Base-by-base conservation (phyloP, 2,329 filamentous ascomycete species). In the Pestalotiopsis sp. region DNA sequence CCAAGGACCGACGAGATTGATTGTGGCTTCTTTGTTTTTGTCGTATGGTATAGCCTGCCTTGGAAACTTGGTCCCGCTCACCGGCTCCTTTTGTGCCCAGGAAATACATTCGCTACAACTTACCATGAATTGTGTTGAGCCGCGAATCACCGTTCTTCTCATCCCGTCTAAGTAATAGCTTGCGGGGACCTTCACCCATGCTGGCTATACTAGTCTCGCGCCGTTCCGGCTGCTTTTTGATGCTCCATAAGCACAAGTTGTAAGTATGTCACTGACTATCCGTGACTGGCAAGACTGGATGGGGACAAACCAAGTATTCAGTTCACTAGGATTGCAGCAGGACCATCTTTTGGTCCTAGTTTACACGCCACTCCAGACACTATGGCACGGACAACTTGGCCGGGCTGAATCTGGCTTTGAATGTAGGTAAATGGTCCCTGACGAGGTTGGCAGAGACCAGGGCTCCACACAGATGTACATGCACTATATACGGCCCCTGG, bases 121-220 rank as follows among this genome's bases (percentile, higher is more conserved):
- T 59, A 59, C 55, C 55, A 20, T 59, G 17, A 31, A 23, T 25
- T 25, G 55, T 59, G 7, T 59, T 25, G 17, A 64, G 61, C 25
- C 41, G 31, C 31, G 31, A 36, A 36, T 36, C 31, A 36, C 31
- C 31, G 31, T 36, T 36, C 7, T 36, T 36, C 31, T 36, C 41
- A 64, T 41, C 20, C 61, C 61, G 61, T 45, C 61, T 64, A 20
- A 64, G 61, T 49, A 64, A 52, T 49, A 49, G 38, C 61, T 64
- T 64, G 61, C 61, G 61, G 61, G 14, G 14, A 4, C 31, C 20
- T 23, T 62, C 14, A 36, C 31, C 31, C 31, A 36, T 36, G 31
- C 31, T 36, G 6, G 23, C 59, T 49, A 20, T 49, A 64, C 38
- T 64, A 31, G 61, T 11, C 45, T 64, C 17, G 38, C 25, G 13